A percentile compares a stretch with the other conserved stretches of the same genome.
These are phyloP conservation scores for Suillus subluteus DNA, from an alignment of 768 basidiomycete genomes.

Conservation along the genomic window DNA sequence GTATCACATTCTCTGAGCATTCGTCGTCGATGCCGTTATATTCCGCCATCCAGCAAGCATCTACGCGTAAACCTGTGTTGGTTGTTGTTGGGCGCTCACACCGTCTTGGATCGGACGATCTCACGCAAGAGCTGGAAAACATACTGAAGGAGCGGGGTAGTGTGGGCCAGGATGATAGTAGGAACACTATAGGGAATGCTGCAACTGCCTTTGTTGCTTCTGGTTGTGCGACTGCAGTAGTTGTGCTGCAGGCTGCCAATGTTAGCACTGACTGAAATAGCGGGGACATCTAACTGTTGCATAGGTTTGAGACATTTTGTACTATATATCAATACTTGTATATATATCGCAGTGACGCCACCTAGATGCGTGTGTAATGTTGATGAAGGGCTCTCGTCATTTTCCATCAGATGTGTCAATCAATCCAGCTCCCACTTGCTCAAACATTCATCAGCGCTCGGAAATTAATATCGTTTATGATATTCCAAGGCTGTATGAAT, in stretches of 20 bases:
- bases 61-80: constrained; percentile 45
- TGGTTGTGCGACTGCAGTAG: constrained; percentile 57
- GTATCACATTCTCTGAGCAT: constrained; percentile 63
- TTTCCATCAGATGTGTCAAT: neutral
- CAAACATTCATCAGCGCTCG: neutral
- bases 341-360: neutral
- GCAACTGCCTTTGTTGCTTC: constrained; percentile 74
- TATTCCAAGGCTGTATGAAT: neutral
- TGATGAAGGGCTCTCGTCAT: neutral
- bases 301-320: neutral
- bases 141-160: constrained; percentile 40
- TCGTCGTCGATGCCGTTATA: constrained; percentile 59
- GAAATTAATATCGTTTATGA: neutral
- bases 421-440: too few species aligned
- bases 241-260: constrained; percentile 68
- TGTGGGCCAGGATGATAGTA: constrained; percentile 39
- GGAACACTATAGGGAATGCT: constrained; percentile 85
- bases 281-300: neutral
- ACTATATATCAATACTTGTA: neutral
- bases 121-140: constrained; percentile 59
- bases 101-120: constrained; percentile 61
- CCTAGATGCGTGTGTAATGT: neutral
- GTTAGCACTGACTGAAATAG: constrained; percentile 17
- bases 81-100: constrained; percentile 83
- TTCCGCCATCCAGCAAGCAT: constrained; percentile 49